These are phyloP conservation scores for Aureobasidium namibiae DNA, from an alignment of 2,329 filamentous ascomycete species.

Conservation along the genomic window DNA sequence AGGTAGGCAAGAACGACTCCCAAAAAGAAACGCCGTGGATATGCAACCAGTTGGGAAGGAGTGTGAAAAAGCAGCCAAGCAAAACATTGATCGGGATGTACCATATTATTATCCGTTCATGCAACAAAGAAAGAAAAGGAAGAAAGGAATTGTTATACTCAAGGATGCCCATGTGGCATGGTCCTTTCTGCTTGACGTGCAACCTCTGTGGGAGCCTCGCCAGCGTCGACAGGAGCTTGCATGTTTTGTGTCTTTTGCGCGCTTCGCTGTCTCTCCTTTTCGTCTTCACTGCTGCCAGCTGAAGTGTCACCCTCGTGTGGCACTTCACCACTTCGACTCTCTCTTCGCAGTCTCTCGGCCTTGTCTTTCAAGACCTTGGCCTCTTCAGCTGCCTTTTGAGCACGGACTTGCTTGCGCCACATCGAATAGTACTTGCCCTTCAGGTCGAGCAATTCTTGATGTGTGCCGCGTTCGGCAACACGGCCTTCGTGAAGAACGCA, in stretches of 20 bases:
- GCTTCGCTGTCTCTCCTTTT: conserved; percentile 17
- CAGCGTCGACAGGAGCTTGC: conserved; percentile 13
- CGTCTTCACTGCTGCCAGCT: conserved; percentile 29
- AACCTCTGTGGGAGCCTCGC: conserved; percentile 1
- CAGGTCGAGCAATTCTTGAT: conserved; percentile 41
- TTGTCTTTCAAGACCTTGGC: conserved; percentile 42
- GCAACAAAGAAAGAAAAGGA: neutral
- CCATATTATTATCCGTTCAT: neutral
- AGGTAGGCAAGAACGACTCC: neutral
- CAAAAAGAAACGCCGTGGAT: neutral
- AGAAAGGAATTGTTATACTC: neutral
- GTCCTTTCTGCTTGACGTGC: conserved; percentile 9
- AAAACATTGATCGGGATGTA: neutral
- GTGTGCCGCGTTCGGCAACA: conserved; percentile 44
- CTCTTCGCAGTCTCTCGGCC: conserved; percentile 39
- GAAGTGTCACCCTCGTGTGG: conserved; percentile 28
- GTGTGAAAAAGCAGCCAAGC: neutral
- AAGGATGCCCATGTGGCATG: conserved; percentile 20
- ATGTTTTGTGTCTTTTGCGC: conserved; percentile 11
- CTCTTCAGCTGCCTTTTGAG: conserved; percentile 42
- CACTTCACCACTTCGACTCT: conserved; percentile 27
- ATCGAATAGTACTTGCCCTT: conserved; percentile 41
- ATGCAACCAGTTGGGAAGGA: neutral
- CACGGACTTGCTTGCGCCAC: conserved; percentile 46
- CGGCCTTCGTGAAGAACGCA: conserved; percentile 46